Base-by-base conservation (phyloP, 768 basidiomycete genomes). In the Pholiota microspora region DNA sequence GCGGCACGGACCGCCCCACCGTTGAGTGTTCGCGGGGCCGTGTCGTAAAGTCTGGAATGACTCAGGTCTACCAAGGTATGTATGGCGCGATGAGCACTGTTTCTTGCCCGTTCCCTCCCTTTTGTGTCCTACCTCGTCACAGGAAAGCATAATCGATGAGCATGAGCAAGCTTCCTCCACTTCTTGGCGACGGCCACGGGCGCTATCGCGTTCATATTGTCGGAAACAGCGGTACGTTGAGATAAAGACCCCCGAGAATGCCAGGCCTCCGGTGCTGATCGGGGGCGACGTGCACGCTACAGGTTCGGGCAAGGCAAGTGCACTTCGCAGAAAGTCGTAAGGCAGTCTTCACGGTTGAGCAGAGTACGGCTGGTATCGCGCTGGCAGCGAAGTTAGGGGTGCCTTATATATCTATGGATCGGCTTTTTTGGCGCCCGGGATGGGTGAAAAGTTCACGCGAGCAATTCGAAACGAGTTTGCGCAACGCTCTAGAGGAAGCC, bases 351-450 rank as follows among this genome's bases (percentile, higher is more conserved):
- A n/a, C n/a, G 16, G 7, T 36, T 29, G 21, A 18, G 36, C 59
- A 84, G 81, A 75, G 73, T 50, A 85, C 83, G 1, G 69, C 82
- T n/a, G 74, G 71, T 0, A 49, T 58, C 2, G 71, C 71, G 45
- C 73, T 86, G 10, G 75, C 80, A 2, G 49, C 45, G 0, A 69
- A 75, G 1, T 71, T 86, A 21, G 64, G 67, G 21, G 58, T 85
- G 15, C 78, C 80, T 3, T 69, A 68, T 57, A 72, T 84, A 18
- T 54, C 74, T 7, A 67, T 85, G 49, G 83, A 86, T 55, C 51
- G 27, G 42, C 48, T 83, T 7, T 70, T 67, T 55, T 84, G 80
- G 80, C 52, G 72, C 28, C 82, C 83, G 4, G 76, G 72, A 4
- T 84, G 82, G 82, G 52, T 60, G 42, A 44, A 56, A 53, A 59